phyloP scores from a whole-genome alignment of 805 yeast genomes.

The Yamadazyma paraphyllophila region DNA sequence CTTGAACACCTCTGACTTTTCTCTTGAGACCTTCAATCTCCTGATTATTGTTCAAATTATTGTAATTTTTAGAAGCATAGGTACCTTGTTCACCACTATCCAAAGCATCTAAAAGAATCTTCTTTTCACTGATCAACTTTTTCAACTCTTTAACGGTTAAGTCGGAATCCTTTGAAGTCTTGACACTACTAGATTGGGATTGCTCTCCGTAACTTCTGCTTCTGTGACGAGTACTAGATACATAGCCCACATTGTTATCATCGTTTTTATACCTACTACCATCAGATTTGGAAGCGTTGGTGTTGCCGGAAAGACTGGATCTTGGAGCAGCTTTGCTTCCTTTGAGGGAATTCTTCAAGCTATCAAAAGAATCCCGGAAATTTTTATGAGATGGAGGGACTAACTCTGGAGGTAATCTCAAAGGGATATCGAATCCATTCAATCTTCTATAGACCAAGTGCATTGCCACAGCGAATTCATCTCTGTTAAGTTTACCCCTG shows the following conservation, averaged over 20 bases:
- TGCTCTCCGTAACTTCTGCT: conserved; percentile 25
- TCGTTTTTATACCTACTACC: conserved; percentile 59
- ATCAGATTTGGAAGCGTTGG: conserved; percentile 24
- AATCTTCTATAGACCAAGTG: conserved; percentile 88
- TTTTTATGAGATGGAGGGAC: conserved; percentile 82
- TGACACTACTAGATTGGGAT: conserved; percentile 15
- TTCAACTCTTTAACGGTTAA: conserved; percentile 54
- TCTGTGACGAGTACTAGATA: conserved; percentile 64
- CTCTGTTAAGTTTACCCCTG: conserved; percentile 79
- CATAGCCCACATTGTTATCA: conserved; percentile 66
- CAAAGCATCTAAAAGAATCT: conserved; percentile 64
- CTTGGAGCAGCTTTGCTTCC: conserved; percentile 26
- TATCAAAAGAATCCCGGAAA: conserved; percentile 66
- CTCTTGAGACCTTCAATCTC: conserved; percentile 66
- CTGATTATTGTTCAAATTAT: conserved; percentile 40
- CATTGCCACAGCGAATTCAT: conserved; percentile 96
- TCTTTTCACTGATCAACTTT: conserved; percentile 68
- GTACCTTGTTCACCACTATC: conserved; percentile 62
- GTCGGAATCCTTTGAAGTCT: conserved; percentile 28
- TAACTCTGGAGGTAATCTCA: conserved; percentile 79
- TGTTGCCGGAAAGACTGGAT: conserved; percentile 20
- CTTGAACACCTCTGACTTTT: conserved; percentile 51
- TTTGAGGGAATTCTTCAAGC: conserved; percentile 65
- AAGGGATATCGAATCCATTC: conserved; percentile 85
- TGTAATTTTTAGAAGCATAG: conserved; percentile 26